A percentile compares a stretch with the other conserved stretches of the same genome.
Conservation (phyloP, 2,329 filamentous ascomycete species). For the Fusarium globosum region DNA sequence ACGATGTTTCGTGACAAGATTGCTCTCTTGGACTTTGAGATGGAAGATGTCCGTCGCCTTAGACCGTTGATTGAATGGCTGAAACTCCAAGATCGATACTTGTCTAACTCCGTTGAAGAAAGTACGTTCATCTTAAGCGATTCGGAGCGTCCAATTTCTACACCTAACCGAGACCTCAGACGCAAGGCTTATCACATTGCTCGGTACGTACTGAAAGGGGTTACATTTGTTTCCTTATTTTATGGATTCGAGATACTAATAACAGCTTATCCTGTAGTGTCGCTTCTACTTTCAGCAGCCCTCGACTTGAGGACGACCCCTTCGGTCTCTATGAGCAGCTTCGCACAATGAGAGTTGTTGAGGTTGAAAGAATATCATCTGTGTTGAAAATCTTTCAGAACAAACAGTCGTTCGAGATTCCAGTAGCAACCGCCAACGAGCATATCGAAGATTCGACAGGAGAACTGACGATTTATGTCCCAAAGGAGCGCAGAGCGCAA, state of each 20-base stretch:
- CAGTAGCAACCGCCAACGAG: not conserved
- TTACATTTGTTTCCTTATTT: not conserved
- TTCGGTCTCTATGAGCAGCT: not conserved
- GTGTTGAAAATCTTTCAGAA: not conserved
- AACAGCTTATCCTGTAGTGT: not conserved
- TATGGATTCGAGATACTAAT: not conserved
- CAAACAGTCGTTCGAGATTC: not conserved
- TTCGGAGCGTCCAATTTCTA: not conserved
- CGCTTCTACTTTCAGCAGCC: not conserved
- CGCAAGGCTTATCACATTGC: conserved; percentile 23
- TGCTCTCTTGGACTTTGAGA: conserved; percentile 25
- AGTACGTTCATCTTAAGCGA: not conserved
- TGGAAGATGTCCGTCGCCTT: conserved; percentile 17
- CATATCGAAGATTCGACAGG: not conserved
- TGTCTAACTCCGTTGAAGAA: conserved; percentile 23
- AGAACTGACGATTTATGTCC: not conserved
- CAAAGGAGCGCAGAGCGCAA: not conserved
- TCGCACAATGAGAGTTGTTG: not conserved
- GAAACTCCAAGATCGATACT: conserved; percentile 8
- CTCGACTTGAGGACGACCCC: not conserved
- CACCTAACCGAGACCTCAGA: conserved; percentile 14
- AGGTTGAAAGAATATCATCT: not conserved
- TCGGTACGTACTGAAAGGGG: conserved; percentile 5
- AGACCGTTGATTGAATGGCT: conserved; percentile 24
- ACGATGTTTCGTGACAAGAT: conserved; percentile 7